Percentiles rank a stretch among this genome's conserved stretches.
phyloP scores from a whole-genome alignment of 2,329 filamentous ascomycete species.

The Gnomoniopsis smithogilvyi region DNA sequence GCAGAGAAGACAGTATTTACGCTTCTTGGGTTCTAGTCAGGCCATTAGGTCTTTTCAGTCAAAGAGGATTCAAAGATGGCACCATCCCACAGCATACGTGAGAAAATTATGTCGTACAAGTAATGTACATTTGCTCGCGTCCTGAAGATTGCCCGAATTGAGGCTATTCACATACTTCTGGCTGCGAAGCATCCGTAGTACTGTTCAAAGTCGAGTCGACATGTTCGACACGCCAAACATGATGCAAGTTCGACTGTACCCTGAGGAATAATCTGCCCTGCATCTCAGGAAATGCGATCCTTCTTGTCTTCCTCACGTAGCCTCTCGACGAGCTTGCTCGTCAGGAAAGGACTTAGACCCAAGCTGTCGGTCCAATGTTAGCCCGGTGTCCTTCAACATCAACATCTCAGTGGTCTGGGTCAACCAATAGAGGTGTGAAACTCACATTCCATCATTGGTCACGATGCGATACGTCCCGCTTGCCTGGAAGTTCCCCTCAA shows the following conservation, averaged over 20 bases:
- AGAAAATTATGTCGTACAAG: background rate
- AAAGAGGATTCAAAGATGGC: no score
- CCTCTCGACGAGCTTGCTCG: conserved; percentile 14
- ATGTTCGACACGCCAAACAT: background rate
- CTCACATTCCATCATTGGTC: conserved; percentile 20
- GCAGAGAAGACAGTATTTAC: background rate
- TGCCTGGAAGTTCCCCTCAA: conserved; percentile 55
- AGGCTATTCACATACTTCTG: background rate
- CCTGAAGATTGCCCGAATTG: background rate
- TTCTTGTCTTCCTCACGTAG: conserved; percentile 14
- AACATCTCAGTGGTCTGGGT: background rate
- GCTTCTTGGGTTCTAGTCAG: no score
- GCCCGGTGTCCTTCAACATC: background rate
- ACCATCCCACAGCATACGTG: no score
- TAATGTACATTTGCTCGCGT: background rate
- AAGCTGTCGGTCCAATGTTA: conserved; percentile 3
- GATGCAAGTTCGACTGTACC: background rate
- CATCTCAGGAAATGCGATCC: conserved; percentile 4
- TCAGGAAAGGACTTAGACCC: conserved; percentile 17
- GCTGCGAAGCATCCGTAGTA: no score
- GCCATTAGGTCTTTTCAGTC: no score
- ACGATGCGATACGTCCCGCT: conserved; percentile 47
- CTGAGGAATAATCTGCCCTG: background rate
- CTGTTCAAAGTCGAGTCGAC: background rate
- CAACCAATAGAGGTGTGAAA: background rate